Conservation (phyloP, 176 grass and related monocot genomes). For the Areca catechu region DNA sequence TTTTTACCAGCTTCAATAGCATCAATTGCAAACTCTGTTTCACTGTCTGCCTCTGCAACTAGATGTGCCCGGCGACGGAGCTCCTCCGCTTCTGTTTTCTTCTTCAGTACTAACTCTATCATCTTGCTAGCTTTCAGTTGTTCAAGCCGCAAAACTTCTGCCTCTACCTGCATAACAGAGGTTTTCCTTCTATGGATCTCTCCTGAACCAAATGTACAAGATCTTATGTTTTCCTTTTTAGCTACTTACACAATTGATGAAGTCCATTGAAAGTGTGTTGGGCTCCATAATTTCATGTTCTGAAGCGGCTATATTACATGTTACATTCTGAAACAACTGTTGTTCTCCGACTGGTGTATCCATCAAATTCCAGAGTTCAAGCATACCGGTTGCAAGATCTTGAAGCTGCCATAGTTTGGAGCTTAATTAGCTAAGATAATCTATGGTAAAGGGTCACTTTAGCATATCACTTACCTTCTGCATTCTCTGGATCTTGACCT, state of each 20-base stretch:
- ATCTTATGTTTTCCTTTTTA: neutral
- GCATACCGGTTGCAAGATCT: constrained; percentile 68
- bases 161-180: constrained; percentile 48
- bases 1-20: constrained; percentile 72
- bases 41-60: constrained; percentile 42
- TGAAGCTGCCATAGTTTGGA: constrained; percentile 44
- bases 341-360: constrained; percentile 84
- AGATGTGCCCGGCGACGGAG: constrained; percentile 55
- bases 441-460: too few species aligned
- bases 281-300: constrained; percentile 74
- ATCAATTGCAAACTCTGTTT: constrained; percentile 52
- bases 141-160: constrained; percentile 77
- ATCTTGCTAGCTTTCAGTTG: constrained; percentile 77
- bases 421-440: too few species aligned
- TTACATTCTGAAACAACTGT: constrained; percentile 73
- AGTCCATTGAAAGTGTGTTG: constrained; percentile 57
- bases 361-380: constrained; percentile 91
- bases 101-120: constrained; percentile 83
- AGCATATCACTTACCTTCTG: constrained; percentile 3
- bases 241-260: constrained; percentile 54
- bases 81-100: constrained; percentile 72
- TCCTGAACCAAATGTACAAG: neutral
- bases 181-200: too few species aligned
- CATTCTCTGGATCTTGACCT: constrained; percentile 14
- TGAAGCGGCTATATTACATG: constrained; percentile 59